These are phyloP conservation scores for Lactarius tabidus DNA, from an alignment of 768 basidiomycete species.

Conservation along the genomic window DNA sequence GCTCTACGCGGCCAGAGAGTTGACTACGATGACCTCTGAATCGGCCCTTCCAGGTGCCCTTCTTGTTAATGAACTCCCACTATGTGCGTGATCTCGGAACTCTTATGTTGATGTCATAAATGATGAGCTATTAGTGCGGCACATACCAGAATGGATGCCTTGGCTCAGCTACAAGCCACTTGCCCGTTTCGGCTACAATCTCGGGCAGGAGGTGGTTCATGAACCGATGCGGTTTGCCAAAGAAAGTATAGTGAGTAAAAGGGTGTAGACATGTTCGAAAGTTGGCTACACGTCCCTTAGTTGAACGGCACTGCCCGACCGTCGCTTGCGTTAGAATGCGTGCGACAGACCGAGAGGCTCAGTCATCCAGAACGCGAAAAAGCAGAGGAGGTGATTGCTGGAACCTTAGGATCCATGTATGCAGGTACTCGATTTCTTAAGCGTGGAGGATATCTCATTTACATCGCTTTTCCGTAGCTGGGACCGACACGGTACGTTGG, in stretches of 20 bases:
- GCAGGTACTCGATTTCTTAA: not conserved
- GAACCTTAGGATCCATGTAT: slow-evolving; percentile 12
- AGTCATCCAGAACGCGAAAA: not conserved
- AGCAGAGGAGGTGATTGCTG: not conserved
- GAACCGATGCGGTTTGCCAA: slow-evolving; percentile 11
- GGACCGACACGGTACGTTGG: slow-evolving; percentile 8
- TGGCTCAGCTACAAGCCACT: slow-evolving; percentile 15
- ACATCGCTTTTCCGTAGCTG: not conserved
- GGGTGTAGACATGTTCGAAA: no score
- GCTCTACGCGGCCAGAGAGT: no score
- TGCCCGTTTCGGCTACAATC: not conserved
- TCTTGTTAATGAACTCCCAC: slow-evolving; percentile 17
- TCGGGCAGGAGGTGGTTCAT: slow-evolving; percentile 1
- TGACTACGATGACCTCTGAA: not conserved
- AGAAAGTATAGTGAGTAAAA: slow-evolving; percentile 10
- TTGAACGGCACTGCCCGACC: slow-evolving; percentile 4
- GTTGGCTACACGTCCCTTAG: not conserved
- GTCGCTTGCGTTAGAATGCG: slow-evolving; percentile 6
- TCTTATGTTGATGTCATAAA: no score
- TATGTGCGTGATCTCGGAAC: not conserved
- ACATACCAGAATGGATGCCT: slow-evolving; percentile 10
- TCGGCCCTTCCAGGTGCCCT: slow-evolving; percentile 3
- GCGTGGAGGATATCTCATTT: not conserved
- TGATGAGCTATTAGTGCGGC: not conserved
- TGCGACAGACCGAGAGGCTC: slow-evolving; percentile 6